phyloP scores from a whole-genome alignment of 495 filamentous ascomycete species.

The Daldinia caldariorum region DNA sequence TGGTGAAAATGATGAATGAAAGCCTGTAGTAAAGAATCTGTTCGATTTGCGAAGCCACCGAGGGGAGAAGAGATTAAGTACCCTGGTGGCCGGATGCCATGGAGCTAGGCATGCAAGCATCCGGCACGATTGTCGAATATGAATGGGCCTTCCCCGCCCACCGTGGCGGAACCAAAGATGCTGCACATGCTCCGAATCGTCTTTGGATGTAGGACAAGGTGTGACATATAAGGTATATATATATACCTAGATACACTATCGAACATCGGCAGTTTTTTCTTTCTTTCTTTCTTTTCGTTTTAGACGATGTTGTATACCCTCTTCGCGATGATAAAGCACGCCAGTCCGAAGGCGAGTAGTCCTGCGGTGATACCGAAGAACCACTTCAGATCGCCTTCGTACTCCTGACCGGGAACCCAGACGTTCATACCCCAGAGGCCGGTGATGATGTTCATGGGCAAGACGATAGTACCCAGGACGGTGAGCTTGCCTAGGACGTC shows the following conservation, averaged over 20 bases:
- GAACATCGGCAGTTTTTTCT: neutral
- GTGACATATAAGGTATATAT: neutral
- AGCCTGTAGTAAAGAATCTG: neutral
- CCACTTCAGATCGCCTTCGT: slow-evolving; percentile 63
- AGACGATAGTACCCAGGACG: slow-evolving; percentile 93
- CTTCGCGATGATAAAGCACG: slow-evolving; percentile 85
- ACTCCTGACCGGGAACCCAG: slow-evolving; percentile 87
- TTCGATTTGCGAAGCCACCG: neutral
- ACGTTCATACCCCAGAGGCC: slow-evolving; percentile 99
- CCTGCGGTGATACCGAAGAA: slow-evolving; percentile 76
- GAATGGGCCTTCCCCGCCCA: neutral
- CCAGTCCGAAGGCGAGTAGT: slow-evolving; percentile 78
- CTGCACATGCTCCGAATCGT: neutral
- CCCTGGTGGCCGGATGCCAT: slow-evolving; percentile 30
- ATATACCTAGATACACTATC: neutral
- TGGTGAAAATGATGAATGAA: slow-evolving; percentile 6
- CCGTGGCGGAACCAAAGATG: neutral
- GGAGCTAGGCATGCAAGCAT: neutral
- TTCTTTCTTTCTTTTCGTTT: neutral
- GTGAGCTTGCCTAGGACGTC: slow-evolving; percentile 95
- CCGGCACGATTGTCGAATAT: slow-evolving; percentile 3
- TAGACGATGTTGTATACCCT: slow-evolving; percentile 68
- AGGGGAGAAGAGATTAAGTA: neutral
- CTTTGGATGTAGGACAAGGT: slow-evolving; percentile 1
- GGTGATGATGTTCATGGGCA: slow-evolving; percentile 98